Conservation (phyloP, 2,329 filamentous ascomycete species). For the Seiridium unicorne region DNA sequence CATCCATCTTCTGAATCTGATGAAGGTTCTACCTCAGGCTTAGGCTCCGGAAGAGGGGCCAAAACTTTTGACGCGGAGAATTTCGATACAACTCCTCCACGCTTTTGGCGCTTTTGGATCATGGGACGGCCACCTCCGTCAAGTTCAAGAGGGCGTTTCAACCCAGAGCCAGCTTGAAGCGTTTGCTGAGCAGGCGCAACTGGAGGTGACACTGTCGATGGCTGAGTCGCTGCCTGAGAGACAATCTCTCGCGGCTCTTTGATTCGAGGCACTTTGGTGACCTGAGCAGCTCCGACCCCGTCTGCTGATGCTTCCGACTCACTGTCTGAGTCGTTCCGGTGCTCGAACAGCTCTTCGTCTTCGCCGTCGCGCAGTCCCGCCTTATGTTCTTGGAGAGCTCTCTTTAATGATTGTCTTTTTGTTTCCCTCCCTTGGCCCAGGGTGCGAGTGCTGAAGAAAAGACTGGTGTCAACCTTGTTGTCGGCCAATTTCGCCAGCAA, state of each 20-base stretch:
- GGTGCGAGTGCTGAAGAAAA: conserved; percentile 75
- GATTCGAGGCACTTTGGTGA: neutral
- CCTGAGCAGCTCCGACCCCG: neutral
- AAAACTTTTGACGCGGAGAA: conserved; percentile 37
- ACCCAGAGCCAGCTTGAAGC: conserved; percentile 64
- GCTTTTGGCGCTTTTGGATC: conserved; percentile 77
- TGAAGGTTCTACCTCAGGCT: conserved; percentile 39
- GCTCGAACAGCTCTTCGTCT: conserved; percentile 52
- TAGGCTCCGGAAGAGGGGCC: conserved; percentile 34
- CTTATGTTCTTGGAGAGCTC: conserved; percentile 62
- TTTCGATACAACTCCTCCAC: conserved; percentile 60
- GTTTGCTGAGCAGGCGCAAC: conserved; percentile 5
- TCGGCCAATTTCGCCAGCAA: conserved; percentile 80
- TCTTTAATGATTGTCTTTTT: conserved; percentile 65
- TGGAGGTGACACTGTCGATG: neutral
- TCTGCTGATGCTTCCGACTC: neutral
- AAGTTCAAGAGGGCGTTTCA: conserved; percentile 83
- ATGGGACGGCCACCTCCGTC: conserved; percentile 78
- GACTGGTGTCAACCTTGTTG: conserved; percentile 76
- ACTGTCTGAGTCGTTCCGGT: conserved; percentile 1
- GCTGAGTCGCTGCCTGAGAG: neutral
- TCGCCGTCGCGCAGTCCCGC: conserved; percentile 61
- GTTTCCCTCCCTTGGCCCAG: conserved; percentile 72
- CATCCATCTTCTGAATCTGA: conserved; percentile 47
- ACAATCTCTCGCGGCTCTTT: neutral